phyloP scores from a whole-genome alignment of 495 filamentous ascomycete species.

The Daldinia childiae region DNA sequence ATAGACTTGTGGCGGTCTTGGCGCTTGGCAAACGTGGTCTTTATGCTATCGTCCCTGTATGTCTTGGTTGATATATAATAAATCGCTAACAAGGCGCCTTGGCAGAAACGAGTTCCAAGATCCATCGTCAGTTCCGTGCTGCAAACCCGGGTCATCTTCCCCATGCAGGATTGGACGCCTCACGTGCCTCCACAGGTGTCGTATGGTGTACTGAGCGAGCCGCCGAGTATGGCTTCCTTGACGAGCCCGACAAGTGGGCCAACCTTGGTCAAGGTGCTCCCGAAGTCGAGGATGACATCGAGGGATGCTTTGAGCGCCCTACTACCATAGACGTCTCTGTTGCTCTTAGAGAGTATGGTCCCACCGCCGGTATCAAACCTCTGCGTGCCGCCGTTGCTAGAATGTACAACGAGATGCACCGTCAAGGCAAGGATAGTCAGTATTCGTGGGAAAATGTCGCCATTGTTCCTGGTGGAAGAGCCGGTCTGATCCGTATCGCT shows the following conservation, averaged over 20 bases:
- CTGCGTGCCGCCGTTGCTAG: slow-evolving; percentile 88
- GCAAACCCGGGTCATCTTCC: slow-evolving; percentile 89
- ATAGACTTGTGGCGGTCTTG: slow-evolving; percentile 45
- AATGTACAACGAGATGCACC: slow-evolving; percentile 92
- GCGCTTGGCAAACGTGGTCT: slow-evolving; percentile 45
- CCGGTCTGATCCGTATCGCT: slow-evolving; percentile 92
- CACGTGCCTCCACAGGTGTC: slow-evolving; percentile 82
- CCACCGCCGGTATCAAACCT: slow-evolving; percentile 92
- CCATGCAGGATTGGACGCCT: slow-evolving; percentile 88
- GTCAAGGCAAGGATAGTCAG: slow-evolving; percentile 84
- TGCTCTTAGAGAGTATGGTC: slow-evolving; percentile 86
- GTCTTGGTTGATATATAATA: slow-evolving; percentile 28
- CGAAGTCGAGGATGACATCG: slow-evolving; percentile 92
- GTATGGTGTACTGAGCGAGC: slow-evolving; percentile 89
- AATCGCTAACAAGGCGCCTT: slow-evolving; percentile 39
- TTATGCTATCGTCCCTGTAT: slow-evolving; percentile 27
- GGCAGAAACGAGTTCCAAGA: slow-evolving; percentile 77
- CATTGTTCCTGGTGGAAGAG: slow-evolving; percentile 93
- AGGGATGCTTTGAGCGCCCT: slow-evolving; percentile 88
- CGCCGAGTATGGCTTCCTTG: slow-evolving; percentile 79
- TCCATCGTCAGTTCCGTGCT: slow-evolving; percentile 84
- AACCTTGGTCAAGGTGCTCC: slow-evolving; percentile 96
- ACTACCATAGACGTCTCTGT: slow-evolving; percentile 79
- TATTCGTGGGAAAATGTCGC: slow-evolving; percentile 99
- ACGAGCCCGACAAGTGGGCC: slow-evolving; percentile 85